Evolutionary conservation across 2,329 filamentous ascomycete species (phyloP).

Genomic region (Apiospora kogelbergensis): DNA sequence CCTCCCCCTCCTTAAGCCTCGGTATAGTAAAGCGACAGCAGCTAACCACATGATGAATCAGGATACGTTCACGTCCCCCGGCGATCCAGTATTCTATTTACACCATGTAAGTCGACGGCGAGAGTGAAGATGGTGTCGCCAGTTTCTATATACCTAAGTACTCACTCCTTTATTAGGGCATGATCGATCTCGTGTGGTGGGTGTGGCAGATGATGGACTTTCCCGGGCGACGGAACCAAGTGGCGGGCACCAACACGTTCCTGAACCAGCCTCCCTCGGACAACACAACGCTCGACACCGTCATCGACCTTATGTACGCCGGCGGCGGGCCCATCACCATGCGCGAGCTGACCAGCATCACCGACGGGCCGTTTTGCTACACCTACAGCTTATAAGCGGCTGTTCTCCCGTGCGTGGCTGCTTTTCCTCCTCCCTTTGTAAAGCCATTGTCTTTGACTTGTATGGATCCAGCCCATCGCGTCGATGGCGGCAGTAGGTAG

Average conservation of each 20-base stretch:
- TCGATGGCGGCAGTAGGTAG: too few species aligned
- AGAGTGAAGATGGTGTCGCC: too few species aligned
- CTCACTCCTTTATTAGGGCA: too few species aligned
- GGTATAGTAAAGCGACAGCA: neutral
- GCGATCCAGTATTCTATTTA: constrained; percentile 23
- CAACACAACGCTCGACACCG: constrained; percentile 23
- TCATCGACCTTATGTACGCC: constrained; percentile 23
- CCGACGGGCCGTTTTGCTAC: constrained; percentile 29
- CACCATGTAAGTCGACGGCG: too few species aligned
- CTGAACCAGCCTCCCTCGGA: constrained; percentile 23
- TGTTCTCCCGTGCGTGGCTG: neutral
- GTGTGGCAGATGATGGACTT: constrained; percentile 22
- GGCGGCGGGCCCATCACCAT: constrained; percentile 23
- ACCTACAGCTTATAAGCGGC: constrained; percentile 17
- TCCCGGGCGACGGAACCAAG: constrained; percentile 11
- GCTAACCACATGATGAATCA: neutral
- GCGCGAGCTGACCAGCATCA: constrained; percentile 27
- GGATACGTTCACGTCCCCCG: constrained; percentile 19
- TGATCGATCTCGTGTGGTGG: constrained; percentile 21
- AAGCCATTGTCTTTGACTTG: neutral
- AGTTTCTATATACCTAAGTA: too few species aligned
- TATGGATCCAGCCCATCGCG: too few species aligned
- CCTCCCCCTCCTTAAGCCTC: neutral
- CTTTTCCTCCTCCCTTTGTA: neutral
- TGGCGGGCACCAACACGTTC: constrained; percentile 26